phyloP scores from a whole-genome alignment of 495 filamentous ascomycete species.

The Barbatosphaeria neglecta region DNA sequence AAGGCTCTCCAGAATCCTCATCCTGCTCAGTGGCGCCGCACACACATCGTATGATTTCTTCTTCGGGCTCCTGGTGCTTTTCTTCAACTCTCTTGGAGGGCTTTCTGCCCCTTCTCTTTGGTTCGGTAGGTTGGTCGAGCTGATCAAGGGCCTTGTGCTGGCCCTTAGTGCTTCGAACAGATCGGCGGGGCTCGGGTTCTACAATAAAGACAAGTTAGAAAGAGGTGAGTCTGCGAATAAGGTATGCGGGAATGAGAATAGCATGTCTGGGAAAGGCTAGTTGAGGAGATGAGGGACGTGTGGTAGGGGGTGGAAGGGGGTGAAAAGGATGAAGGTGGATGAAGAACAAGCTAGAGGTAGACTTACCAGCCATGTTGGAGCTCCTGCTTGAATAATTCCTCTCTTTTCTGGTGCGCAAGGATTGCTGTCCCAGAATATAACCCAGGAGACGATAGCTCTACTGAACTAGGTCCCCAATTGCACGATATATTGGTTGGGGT shows the following conservation, averaged over 20 bases:
- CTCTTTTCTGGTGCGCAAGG: not conserved
- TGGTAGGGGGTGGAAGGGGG: not conserved
- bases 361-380: slow-evolving; percentile 23
- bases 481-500: not conserved
- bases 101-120: slow-evolving; percentile 49
- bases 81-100: slow-evolving; percentile 41
- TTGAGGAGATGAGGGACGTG: too few species aligned
- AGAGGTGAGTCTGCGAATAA: not conserved
- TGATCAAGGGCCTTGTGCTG: slow-evolving; percentile 81
- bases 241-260: not conserved
- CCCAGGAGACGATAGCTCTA: not conserved
- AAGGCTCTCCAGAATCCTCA: slow-evolving; percentile 68
- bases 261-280: too few species aligned
- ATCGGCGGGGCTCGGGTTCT: slow-evolving; percentile 78
- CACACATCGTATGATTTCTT: slow-evolving; percentile 74
- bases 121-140: slow-evolving; percentile 50
- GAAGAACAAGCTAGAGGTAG: not conserved
- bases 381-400: too few species aligned
- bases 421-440: not conserved
- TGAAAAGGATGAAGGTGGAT: not conserved
- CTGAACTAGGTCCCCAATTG: not conserved
- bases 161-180: slow-evolving; percentile 89
- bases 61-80: slow-evolving; percentile 51
- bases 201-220: not conserved
- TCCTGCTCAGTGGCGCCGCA: slow-evolving; percentile 83